Evolutionary conservation across 129 eudicot species (phyloP).

Genomic region (Dittrichia graveolens): DNA sequence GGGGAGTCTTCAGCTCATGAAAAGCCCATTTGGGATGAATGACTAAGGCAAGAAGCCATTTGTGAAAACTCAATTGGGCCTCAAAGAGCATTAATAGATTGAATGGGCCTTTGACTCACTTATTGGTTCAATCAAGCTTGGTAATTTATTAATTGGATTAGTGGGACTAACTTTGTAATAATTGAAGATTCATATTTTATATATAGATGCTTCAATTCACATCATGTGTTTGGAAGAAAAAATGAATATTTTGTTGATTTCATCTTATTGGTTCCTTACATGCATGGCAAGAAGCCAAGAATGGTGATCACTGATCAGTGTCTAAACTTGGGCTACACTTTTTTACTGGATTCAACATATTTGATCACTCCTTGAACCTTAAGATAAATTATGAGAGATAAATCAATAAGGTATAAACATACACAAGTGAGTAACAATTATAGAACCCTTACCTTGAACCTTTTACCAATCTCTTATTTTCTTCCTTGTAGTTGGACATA

Average conservation of each 20-base stretch:
- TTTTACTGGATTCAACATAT: too few species aligned
- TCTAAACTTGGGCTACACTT: too few species aligned
- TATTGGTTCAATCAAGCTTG: background rate
- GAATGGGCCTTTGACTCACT: background rate
- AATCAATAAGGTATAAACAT: too few species aligned
- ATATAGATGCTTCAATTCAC: background rate
- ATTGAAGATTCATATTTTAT: background rate
- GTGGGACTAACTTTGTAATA: background rate
- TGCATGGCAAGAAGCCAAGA: background rate
- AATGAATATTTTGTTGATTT: background rate
- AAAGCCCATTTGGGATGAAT: slow-evolving; percentile 38
- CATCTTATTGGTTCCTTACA: background rate
- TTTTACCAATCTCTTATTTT: too few species aligned
- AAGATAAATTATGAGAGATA: too few species aligned
- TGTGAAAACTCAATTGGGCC: background rate
- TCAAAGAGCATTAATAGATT: background rate
- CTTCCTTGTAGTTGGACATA: too few species aligned
- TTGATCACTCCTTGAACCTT: too few species aligned
- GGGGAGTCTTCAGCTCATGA: slow-evolving; percentile 32
- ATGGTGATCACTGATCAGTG: too few species aligned
- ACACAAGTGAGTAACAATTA: too few species aligned
- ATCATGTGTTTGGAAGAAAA: background rate
- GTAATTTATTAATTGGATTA: background rate
- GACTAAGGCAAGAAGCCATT: background rate
- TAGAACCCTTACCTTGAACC: too few species aligned